Conservation (phyloP, 148 eudicot species). For the Amaranthus cruentus region DNA sequence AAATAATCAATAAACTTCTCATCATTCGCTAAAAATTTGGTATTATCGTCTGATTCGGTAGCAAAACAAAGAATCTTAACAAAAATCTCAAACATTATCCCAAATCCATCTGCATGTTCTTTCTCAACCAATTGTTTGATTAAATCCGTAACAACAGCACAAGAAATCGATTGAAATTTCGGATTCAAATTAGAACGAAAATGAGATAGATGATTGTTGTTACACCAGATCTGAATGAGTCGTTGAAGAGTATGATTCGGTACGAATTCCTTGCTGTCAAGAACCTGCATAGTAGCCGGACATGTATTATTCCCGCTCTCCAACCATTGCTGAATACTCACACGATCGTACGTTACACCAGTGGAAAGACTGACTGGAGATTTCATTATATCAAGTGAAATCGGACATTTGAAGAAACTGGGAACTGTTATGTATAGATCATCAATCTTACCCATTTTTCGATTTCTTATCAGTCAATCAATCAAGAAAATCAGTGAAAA, state of each 20-base stretch:
- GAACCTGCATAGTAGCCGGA: slow-evolving; percentile 83
- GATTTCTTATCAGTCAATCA: not conserved
- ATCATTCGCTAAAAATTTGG: slow-evolving; percentile 18
- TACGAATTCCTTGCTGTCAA: slow-evolving; percentile 41
- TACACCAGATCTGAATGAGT: slow-evolving; percentile 70
- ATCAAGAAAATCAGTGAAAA: not conserved
- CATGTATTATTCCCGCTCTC: slow-evolving; percentile 74
- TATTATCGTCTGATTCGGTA: slow-evolving; percentile 37
- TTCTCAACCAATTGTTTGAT: slow-evolving; percentile 18
- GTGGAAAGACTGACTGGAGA: slow-evolving; percentile 79
- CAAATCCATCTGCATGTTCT: not conserved
- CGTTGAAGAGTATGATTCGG: slow-evolving; percentile 68
- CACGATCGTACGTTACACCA: slow-evolving; percentile 76
- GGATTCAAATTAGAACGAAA: not conserved
- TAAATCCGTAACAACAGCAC: slow-evolving; percentile 18
- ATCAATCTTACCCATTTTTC: slow-evolving; percentile 41
- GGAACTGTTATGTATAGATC: slow-evolving; percentile 49
- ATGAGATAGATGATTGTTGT: slow-evolving; percentile 13
- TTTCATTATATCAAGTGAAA: slow-evolving; percentile 70
- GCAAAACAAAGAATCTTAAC: slow-evolving; percentile 40
- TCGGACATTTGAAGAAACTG: slow-evolving; percentile 62
- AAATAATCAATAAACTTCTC: slow-evolving; percentile 25
- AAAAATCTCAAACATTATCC: not conserved
- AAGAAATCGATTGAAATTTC: slow-evolving; percentile 20
- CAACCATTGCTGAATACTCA: slow-evolving; percentile 70